Evolutionary conservation across 192 early-diverging fungal genomes (phyloP), one percentile per base, ranked within the genome.

Genomic region (Coemansia sp.): DNA sequence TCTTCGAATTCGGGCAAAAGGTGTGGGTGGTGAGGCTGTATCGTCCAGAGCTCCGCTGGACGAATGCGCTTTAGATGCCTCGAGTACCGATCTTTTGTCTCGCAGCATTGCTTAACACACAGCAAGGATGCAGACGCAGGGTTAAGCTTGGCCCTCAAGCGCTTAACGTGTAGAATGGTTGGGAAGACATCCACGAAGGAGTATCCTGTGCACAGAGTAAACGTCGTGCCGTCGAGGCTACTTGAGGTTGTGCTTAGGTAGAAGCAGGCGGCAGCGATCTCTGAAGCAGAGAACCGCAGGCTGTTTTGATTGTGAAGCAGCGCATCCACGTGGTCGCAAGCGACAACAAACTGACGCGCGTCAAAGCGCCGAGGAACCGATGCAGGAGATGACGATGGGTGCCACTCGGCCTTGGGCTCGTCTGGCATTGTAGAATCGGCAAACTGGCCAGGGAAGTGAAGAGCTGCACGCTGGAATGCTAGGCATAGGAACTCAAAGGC

Each of bases 241-340:
- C 51, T 51, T 38, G 70, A 70, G 21, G 63, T 60, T 1, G 70
- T 71, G 26, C 69, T 60, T 59, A 84, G 53, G 48, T 79, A 84
- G 52, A 84, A 80, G 74, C 74, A 76, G 7, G 78, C 76, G 1
- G 84, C 84, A 2, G 84, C 84, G n/a, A 85, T 24, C 49, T 67
- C 72, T 6, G 84, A 75, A 6, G 72, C 68, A 7, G 46, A 24
- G 55, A 68, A 76, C 16, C 61, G 59, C 67, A 81, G 61, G 24
- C 57, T 69, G 34, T 61, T 60, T 14, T 77, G 78, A 34, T 67
- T 46, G 58, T 81, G 84, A 21, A 85, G 69, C 39, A 76, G 66
- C 20, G 70, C 70, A 60, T 81, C 78, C 23, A 71, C 68, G 21
- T 72, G 59, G 61, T 85, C 78, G 61, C 78, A 81, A 12, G 84